phyloP scores from a whole-genome alignment of 208 protist species.

The Trypanosoma caninum region DNA sequence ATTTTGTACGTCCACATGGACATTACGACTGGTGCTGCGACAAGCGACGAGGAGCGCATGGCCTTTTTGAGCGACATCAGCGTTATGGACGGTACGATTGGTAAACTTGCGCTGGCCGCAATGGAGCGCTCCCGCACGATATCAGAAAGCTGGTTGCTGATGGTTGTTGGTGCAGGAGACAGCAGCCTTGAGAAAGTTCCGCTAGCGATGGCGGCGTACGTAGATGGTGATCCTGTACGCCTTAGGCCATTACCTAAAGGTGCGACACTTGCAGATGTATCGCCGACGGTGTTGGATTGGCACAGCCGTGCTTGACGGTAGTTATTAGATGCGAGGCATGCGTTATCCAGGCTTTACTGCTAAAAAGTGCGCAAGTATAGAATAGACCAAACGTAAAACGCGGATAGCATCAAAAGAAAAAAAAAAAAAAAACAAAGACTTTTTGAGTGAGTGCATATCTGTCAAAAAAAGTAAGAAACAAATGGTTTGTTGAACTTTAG shows the following conservation, averaged over 20 bases:
- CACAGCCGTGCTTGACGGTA: constrained; percentile 21
- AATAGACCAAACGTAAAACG: too few relatives aligned
- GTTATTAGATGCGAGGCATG: constrained; percentile 39
- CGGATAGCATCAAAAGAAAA: too few relatives aligned
- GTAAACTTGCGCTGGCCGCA: constrained; percentile 45
- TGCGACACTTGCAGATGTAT: constrained; percentile 34
- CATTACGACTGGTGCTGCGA: constrained; percentile 1
- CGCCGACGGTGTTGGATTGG: constrained; percentile 58
- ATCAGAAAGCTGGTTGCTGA: constrained; percentile 68
- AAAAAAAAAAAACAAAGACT: too few relatives aligned
- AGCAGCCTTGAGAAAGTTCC: constrained; percentile 26
- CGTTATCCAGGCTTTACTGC: constrained; percentile 53
- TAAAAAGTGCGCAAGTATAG: constrained; percentile 40
- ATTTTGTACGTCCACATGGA: constrained; percentile 60
- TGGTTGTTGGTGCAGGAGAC: constrained; percentile 53
- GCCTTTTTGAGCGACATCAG: constrained; percentile 52
- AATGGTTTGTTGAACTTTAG: too few relatives aligned
- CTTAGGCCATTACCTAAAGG: constrained; percentile 28
- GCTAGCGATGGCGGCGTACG: constrained; percentile 55
- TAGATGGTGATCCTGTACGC: constrained; percentile 47
- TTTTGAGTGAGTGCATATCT: too few relatives aligned
- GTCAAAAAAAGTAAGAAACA: too few relatives aligned
- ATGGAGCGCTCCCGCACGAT: constrained; percentile 30
- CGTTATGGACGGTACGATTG: constrained; percentile 61
- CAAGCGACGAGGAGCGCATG: constrained; percentile 20